A percentile compares a stretch with the other conserved stretches of the same genome.
Evolutionary conservation across 805 yeast genomes (phyloP).

Genomic region (Debaryomyces prosopidis): DNA sequence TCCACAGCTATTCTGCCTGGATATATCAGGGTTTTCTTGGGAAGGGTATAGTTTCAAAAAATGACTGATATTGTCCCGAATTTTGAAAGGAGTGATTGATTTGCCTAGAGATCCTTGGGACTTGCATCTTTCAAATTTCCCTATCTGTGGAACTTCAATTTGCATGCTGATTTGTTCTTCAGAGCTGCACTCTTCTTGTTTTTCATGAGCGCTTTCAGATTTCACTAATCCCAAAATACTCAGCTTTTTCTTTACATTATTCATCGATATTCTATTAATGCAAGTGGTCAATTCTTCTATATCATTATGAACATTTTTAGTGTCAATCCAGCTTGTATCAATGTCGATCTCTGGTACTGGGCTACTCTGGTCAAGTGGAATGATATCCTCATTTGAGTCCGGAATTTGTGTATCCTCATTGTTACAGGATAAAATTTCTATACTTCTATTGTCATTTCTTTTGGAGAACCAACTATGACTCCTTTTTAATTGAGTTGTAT

Average conservation of each 20-base stretch:
- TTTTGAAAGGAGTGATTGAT: constrained; percentile 14
- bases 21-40: background rate
- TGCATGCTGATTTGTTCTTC: background rate
- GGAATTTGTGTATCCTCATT: background rate
- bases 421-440: constrained; percentile 1
- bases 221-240: constrained; percentile 1
- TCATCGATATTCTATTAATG: background rate
- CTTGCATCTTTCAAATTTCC: constrained; percentile 6
- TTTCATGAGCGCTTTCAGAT: background rate
- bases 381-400: background rate
- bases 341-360: background rate
- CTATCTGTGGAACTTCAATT: background rate
- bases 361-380: constrained; percentile 3
- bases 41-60: constrained; percentile 3
- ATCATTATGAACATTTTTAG: background rate
- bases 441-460: background rate
- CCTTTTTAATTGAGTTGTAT: constrained; percentile 1
- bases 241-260: background rate
- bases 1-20: background rate
- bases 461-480: constrained; percentile 7
- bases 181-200: background rate
- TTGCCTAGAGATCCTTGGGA: constrained; percentile 8
- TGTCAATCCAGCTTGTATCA: background rate
- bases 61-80: constrained; percentile 15
- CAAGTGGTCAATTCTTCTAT: background rate